Evolutionary conservation across 2,329 filamentous ascomycete genomes (phyloP), one percentile per base, ranked within the genome.

Genomic region (Fusarium sp.): DNA sequence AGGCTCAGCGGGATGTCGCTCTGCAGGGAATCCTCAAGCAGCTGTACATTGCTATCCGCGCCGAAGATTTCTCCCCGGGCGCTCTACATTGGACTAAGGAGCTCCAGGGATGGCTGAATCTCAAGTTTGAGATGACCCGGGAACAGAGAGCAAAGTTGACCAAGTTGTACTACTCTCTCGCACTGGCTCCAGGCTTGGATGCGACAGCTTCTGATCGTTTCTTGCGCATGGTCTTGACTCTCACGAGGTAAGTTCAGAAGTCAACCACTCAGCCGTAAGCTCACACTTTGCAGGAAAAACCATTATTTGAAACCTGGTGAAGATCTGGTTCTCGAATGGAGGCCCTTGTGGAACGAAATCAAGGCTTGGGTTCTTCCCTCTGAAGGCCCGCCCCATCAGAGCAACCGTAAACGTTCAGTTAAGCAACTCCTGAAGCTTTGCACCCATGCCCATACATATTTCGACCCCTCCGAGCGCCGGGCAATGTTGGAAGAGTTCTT

Each of bases 21-120:
- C 84, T 99, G 48, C 86, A 91, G 46, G 93, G 94, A 78, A 98
- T 98, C 74, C 86, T 98, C 73, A 96, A 94, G 79, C 93, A 97
- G 77, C 90, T 99, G 30, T 98, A 97, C 79, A 93, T 98, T 74
- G 89, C 95, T 60, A 86, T 99, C 69, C 91, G 94, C 77, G 91
- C 96, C 6, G 94, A 97, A 71, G 96, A 99, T 80, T 98, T 98
- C 80, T 91, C 92, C 25, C 93, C 95, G 0, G 96, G 96, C 34
- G 96, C 95, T 28, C 86, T 97, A 65, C 95, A 99, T 81, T 99
- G 96, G 96, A 98, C 96, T 18, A 90, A 95, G 72, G 96, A 99
- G 86, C 90, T 99, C 49, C 90, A 94, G 77, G 93, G 92, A 80
- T 99, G 97, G 96, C 86, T 99, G 71, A 92, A 91, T 56, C 89